Percentiles rank a stretch among this genome's conserved stretches.
These are phyloP conservation scores for Boletus barrowsii DNA, from an alignment of 768 basidiomycete genomes.

Conservation along the genomic window DNA sequence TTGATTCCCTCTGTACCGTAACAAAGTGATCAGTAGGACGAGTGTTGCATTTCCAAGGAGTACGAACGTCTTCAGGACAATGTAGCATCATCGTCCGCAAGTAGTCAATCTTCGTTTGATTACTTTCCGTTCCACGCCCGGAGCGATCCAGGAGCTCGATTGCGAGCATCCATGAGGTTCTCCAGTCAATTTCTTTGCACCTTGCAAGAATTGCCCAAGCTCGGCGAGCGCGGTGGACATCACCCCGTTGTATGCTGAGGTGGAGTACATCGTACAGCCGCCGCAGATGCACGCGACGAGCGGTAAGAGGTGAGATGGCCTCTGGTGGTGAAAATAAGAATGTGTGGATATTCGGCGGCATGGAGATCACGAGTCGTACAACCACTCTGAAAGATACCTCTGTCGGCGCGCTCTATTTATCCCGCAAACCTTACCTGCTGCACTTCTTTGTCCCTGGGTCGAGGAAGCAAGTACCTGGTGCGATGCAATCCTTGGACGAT, in stretches of 20 bases:
- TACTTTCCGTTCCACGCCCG: slow-evolving; percentile 25
- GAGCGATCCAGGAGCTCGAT: slow-evolving; percentile 49
- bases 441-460: slow-evolving; percentile 1
- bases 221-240: slow-evolving; percentile 58
- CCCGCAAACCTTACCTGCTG: slow-evolving; percentile 5
- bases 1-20: slow-evolving; percentile 56
- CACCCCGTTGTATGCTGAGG: slow-evolving; percentile 63
- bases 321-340: slow-evolving; percentile 66
- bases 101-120: slow-evolving; percentile 49
- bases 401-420: background rate
- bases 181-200: slow-evolving; percentile 80
- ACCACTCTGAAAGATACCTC: background rate
- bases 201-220: slow-evolving; percentile 74
- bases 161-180: slow-evolving; percentile 65
- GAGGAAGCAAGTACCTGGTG: background rate
- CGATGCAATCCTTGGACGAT: slow-evolving; percentile 55
- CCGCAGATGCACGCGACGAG: slow-evolving; percentile 69
- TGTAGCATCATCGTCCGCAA: slow-evolving; percentile 71
- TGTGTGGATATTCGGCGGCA: slow-evolving; percentile 32
- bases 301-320: slow-evolving; percentile 45
- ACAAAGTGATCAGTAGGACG: slow-evolving; percentile 11
- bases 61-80: slow-evolving; percentile 58
- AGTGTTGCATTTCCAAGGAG: background rate
- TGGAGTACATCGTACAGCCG: slow-evolving; percentile 75
- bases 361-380: background rate